Evolutionary conservation across 2,329 filamentous ascomycete species (phyloP).

Genomic region (Herpotrichia juniperi): DNA sequence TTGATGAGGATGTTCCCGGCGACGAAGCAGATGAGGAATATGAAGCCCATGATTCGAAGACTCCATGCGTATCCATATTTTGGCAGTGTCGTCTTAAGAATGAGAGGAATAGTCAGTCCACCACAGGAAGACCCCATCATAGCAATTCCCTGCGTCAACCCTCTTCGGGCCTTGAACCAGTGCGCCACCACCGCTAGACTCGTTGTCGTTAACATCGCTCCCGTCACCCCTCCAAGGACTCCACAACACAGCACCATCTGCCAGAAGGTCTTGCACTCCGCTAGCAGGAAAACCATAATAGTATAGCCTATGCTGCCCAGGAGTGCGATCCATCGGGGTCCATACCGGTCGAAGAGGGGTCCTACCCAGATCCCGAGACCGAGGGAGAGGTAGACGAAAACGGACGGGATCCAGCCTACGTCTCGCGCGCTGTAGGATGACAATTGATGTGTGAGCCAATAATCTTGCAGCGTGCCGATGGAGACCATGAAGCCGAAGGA

Average conservation of each 20-base stretch:
- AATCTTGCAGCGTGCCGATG: constrained; percentile 79
- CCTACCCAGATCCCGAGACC: constrained; percentile 85
- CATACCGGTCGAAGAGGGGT: constrained; percentile 65
- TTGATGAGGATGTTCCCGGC: constrained; percentile 42
- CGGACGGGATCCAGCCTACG: constrained; percentile 87
- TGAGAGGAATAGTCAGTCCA: constrained; percentile 44
- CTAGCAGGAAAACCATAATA: constrained; percentile 39
- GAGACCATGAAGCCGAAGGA: constrained; percentile 49
- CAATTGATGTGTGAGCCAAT: constrained; percentile 76
- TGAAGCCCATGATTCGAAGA: constrained; percentile 47
- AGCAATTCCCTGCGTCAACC: constrained; percentile 47
- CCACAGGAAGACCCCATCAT: constrained; percentile 45
- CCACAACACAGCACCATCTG: constrained; percentile 50
- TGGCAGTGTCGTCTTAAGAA: constrained; percentile 39
- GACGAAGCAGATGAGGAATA: constrained; percentile 38
- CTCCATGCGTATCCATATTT: constrained; percentile 46
- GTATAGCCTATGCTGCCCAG: constrained; percentile 32
- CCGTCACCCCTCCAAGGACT: constrained; percentile 47
- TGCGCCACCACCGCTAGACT: constrained; percentile 44
- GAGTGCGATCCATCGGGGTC: constrained; percentile 41
- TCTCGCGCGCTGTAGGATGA: constrained; percentile 63
- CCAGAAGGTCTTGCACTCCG: constrained; percentile 46
- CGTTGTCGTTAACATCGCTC: constrained; percentile 47
- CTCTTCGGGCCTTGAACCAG: constrained; percentile 46
- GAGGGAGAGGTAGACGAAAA: constrained; percentile 85